phyloP scores from a whole-genome alignment of 1,139 yeast genomes.

The Pichia cactophila region DNA sequence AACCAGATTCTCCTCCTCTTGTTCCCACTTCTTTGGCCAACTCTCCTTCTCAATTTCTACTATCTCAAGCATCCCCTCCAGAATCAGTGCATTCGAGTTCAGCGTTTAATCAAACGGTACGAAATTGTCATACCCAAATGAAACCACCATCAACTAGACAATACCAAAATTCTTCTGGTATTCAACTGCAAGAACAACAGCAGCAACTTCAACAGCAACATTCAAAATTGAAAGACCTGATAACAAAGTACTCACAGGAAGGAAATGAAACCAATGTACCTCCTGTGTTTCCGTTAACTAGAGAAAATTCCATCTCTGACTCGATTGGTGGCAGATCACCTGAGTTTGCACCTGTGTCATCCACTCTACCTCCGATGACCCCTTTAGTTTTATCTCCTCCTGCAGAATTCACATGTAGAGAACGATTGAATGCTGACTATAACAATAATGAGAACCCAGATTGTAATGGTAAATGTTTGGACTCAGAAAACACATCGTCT shows the following conservation, averaged over 20 bases:
- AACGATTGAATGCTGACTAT: conserved; percentile 6
- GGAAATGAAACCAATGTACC: neutral
- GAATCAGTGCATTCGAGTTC: conserved; percentile 21
- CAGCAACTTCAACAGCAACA: conserved; percentile 1
- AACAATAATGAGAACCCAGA: no score
- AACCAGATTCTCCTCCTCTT: conserved; percentile 14
- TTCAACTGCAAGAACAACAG: neutral
- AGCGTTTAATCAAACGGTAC: conserved; percentile 1
- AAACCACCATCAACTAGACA: neutral
- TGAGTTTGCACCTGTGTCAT: conserved; percentile 26
- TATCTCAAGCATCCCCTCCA: conserved; percentile 48
- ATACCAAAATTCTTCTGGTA: neutral
- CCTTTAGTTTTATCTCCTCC: conserved; percentile 26
- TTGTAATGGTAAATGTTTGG: no score
- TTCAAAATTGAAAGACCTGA: neutral
- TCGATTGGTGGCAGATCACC: conserved; percentile 28
- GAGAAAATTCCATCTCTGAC: conserved; percentile 19
- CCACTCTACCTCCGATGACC: conserved; percentile 29
- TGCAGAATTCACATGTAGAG: conserved; percentile 9
- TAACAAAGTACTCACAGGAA: neutral
- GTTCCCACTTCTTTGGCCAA: conserved; percentile 45
- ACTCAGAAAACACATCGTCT: neutral
- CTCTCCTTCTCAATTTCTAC: conserved; percentile 49
- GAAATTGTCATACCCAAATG: neutral
- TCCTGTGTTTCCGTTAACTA: conserved; percentile 6